Conservation (phyloP, 1,139 yeast species). For the Hemisphaericaspora xylofermentans region DNA sequence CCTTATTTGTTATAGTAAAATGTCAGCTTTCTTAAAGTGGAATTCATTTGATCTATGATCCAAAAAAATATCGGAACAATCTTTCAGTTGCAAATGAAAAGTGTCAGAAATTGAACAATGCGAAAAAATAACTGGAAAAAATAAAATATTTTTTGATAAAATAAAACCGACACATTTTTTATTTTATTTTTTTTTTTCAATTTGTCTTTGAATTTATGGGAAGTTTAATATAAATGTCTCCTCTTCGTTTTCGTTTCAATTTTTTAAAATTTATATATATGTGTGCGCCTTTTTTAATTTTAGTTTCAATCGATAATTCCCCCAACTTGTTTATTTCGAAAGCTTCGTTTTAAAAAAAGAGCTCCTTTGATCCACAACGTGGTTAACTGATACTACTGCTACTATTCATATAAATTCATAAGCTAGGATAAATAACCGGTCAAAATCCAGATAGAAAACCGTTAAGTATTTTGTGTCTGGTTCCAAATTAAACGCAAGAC, state of each 20-base stretch:
- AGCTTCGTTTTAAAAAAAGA: no score
- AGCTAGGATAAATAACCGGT: no score
- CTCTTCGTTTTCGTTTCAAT: background rate
- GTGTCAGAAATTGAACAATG: background rate
- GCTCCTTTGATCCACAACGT: no score
- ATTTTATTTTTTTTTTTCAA: background rate
- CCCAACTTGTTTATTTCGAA: no score
- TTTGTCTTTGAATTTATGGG: background rate
- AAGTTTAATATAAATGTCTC: background rate
- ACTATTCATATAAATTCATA: no score
- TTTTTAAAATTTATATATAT: background rate
- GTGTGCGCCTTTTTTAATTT: background rate
- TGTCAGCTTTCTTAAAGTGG: no score
- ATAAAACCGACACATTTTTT: constrained; percentile 1
- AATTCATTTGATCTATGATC: no score
- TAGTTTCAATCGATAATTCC: background rate
- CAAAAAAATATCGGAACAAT: background rate
- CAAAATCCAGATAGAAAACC: background rate
- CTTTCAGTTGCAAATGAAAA: background rate
- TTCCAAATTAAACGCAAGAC: background rate
- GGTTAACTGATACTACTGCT: no score
- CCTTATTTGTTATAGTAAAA: no score
- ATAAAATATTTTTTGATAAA: background rate
- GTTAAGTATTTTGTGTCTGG: background rate
- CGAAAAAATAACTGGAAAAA: background rate